Evolutionary conservation across 1,284 basidiomycete genomes (phyloP).

Genomic region (Macrocystidia cucumis): DNA sequence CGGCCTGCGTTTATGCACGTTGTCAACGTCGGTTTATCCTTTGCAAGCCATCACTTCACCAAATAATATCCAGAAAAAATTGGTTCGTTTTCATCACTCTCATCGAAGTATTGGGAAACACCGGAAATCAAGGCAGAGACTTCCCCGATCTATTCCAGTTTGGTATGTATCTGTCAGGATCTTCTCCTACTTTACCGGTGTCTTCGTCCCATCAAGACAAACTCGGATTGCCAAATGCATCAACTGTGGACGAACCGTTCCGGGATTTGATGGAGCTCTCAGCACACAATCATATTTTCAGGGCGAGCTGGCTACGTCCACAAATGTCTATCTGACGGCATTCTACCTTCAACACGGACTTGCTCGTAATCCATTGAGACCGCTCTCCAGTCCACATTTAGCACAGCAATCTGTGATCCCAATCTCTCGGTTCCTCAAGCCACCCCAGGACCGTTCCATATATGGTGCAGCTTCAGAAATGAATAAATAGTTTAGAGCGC

Average conservation of each 20-base stretch:
- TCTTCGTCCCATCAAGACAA: conserved; percentile 14
- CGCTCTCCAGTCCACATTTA: conserved; percentile 14
- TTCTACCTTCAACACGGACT: conserved; percentile 13
- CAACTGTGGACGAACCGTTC: conserved; percentile 5
- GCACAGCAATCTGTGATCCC: conserved; percentile 22
- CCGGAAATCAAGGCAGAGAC: too few relatives aligned
- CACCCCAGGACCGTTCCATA: conserved; percentile 24
- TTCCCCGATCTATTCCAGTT: too few relatives aligned
- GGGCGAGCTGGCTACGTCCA: conserved; percentile 6
- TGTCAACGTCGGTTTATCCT: too few relatives aligned
- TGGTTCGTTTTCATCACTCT: too few relatives aligned
- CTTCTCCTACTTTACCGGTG: too few relatives aligned
- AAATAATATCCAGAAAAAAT: too few relatives aligned
- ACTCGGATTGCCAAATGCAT: conserved; percentile 12
- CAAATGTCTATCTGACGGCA: conserved; percentile 16
- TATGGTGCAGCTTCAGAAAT: conserved; percentile 12
- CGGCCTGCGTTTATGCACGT: too few relatives aligned
- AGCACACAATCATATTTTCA: conserved; percentile 2
- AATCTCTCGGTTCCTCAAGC: conserved; percentile 19
- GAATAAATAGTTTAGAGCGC: conserved; percentile 19
- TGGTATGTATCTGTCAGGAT: too few relatives aligned
- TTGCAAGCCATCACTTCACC: too few relatives aligned
- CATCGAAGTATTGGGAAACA: too few relatives aligned
- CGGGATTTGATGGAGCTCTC: conserved; percentile 12
- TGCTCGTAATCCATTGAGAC: conserved; percentile 14